Base-by-base conservation (phyloP, 2,329 filamentous ascomycete species). In the Akanthomyces muscarius region DNA sequence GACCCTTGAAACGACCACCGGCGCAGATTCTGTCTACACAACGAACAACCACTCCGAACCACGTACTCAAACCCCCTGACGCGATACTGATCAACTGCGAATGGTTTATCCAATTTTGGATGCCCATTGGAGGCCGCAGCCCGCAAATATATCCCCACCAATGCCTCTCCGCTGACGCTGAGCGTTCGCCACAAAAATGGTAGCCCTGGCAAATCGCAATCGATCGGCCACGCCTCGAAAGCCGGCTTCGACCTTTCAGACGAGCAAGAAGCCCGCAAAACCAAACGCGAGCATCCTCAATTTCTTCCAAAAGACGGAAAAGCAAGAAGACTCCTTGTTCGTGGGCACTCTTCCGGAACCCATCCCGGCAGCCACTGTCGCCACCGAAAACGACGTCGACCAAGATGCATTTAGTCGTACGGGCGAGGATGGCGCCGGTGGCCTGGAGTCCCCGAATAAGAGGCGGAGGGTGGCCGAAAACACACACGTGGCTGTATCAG, bases 291-390 rank as follows among this genome's bases (percentile, higher is more conserved):
- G 87, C 66, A 91, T 92, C 38, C 75, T 91, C 16, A 91, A 76
- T 66, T 92, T 91, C 73, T 92, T 92, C 71, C 87, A 89, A 70
- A 92, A 91, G 70, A 80, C 84, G 0, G 82, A 85, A 45, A 82
- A 83, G 59, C 77, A 82, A 63, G 81, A 88, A 65, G 78, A 86
- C 62, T 78, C 80, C 23, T 80, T 89, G 11, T 89, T 90, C 67
- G 73, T 80, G 0, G 75, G 72, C n/a, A 66, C 70, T 18, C 50
- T 66, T 3, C 59, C 68, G 1, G 69, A 68, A 13, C 16, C 62
- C 13, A 62, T 64, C 18, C 2, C 47, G 10, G n/a, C 62, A 14
- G 62, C 64, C n/a, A 18, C 59, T 18, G 42, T 59, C 14, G 67
- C 63, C 14, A 58, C 64, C 23, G 65, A 71, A 0, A 70, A 71